Conservation (phyloP, 805 yeast genomes). For the Ascoidea rubescens region DNA sequence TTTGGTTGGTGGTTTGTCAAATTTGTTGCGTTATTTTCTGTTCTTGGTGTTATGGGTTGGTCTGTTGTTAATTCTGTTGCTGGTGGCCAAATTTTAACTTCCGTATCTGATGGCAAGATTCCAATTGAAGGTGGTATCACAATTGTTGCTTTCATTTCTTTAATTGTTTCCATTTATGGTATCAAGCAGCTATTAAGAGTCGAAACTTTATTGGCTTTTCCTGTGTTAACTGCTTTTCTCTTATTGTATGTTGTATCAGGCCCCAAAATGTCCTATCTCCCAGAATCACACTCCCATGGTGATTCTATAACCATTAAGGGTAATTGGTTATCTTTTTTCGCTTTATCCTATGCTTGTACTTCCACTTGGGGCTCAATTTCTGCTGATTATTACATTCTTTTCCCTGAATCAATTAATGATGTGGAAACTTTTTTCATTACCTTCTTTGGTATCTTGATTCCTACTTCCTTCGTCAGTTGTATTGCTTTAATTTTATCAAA, state of each 20-base stretch:
- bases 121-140: conserved; percentile 66
- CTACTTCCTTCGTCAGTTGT: conserved; percentile 65
- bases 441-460: conserved; percentile 49
- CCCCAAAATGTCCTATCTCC: conserved; percentile 24
- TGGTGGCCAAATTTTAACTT: conserved; percentile 71
- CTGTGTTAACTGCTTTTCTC: conserved; percentile 53
- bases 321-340: conserved; percentile 58
- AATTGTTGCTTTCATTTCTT: conserved; percentile 49
- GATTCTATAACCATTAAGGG: conserved; percentile 37
- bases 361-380: conserved; percentile 86
- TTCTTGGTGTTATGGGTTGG: conserved; percentile 83
- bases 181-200: conserved; percentile 55
- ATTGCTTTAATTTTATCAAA: conserved; percentile 61
- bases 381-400: conserved; percentile 68
- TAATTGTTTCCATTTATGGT: conserved; percentile 65
- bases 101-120: conserved; percentile 49
- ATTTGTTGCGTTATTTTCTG: conserved; percentile 55
- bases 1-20: conserved; percentile 84
- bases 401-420: conserved; percentile 59
- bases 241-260: conserved; percentile 38
- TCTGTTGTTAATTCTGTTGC: conserved; percentile 81
- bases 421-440: conserved; percentile 43
- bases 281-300: conserved; percentile 22
- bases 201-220: conserved; percentile 54
- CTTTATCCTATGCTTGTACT: conserved; percentile 64